Percentiles rank a stretch among this genome's conserved stretches.
Conservation (phyloP, 305 asterid species). For the Striga hermonthica region DNA sequence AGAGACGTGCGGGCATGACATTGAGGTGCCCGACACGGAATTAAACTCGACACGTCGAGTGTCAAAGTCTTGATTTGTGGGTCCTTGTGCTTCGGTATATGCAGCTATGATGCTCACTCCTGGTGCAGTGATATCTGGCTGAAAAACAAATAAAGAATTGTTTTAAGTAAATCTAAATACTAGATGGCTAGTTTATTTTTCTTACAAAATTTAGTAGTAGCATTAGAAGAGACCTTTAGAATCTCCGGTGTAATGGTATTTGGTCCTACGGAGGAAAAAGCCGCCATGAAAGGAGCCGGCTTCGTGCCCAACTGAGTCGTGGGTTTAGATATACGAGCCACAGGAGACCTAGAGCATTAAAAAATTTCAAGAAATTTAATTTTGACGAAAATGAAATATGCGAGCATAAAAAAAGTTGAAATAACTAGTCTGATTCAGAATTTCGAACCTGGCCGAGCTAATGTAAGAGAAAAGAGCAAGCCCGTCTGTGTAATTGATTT, state of each 20-base stretch:
- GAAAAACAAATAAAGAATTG: constrained; percentile 20
- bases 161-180: neutral
- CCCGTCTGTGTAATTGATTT: constrained; percentile 72
- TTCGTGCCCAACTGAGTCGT: constrained; percentile 56
- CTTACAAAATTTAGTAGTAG: neutral
- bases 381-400: no score
- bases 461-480: constrained; percentile 52
- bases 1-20: constrained; percentile 89
- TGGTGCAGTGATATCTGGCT: constrained; percentile 97
- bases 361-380: neutral
- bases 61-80: constrained; percentile 59
- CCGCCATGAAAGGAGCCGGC: constrained; percentile 95
- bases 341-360: constrained; percentile 40
- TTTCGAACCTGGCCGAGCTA: constrained; percentile 49
- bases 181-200: neutral
- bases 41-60: constrained; percentile 52
- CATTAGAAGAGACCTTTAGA: constrained; percentile 53
- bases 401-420: no score
- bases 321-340: constrained; percentile 58
- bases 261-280: constrained; percentile 87
- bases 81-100: constrained; percentile 64
- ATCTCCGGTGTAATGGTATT: constrained; percentile 67
- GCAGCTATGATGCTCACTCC: constrained; percentile 89
- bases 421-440: no score
- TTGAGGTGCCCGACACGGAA: constrained; percentile 77